Evolutionary conservation across 129 eudicot genomes (phyloP).

Genomic region (Lactuca saligna): DNA sequence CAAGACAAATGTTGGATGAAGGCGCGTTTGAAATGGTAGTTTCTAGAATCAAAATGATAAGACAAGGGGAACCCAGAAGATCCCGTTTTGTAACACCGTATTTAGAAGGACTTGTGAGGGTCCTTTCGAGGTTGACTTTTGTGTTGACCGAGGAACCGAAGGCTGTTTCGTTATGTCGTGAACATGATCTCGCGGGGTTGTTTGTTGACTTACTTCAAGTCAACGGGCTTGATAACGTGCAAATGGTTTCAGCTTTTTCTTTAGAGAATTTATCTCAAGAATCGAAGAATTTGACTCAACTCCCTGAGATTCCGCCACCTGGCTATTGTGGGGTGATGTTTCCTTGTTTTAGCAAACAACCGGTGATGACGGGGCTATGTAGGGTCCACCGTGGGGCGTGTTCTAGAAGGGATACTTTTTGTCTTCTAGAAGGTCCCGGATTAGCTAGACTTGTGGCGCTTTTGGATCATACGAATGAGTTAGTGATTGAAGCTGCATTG

Average conservation of each 20-base stretch:
- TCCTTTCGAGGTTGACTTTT: slow-evolving; percentile 73
- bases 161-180: slow-evolving; percentile 62
- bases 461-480: slow-evolving; percentile 76
- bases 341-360: slow-evolving; percentile 71
- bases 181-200: slow-evolving; percentile 50
- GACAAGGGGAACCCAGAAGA: slow-evolving; percentile 82
- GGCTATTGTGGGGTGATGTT: slow-evolving; percentile 60
- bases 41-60: slow-evolving; percentile 53
- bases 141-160: slow-evolving; percentile 63
- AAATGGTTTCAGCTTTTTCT: slow-evolving; percentile 84
- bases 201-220: slow-evolving; percentile 69
- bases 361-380: slow-evolving; percentile 67
- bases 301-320: slow-evolving; percentile 58
- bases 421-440: slow-evolving; percentile 82
- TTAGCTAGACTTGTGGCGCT: slow-evolving; percentile 72
- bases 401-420: slow-evolving; percentile 69
- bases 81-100: slow-evolving; percentile 79
- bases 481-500: slow-evolving; percentile 81
- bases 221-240: slow-evolving; percentile 77
- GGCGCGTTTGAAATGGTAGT: slow-evolving; percentile 61
- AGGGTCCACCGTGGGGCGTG: slow-evolving; percentile 66
- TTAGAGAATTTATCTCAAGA: slow-evolving; percentile 70
- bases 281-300: slow-evolving; percentile 59
- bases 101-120: slow-evolving; percentile 83
- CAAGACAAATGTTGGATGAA: slow-evolving; percentile 74